Evolutionary conservation across 345 rosid species (phyloP), one percentile per base, ranked within the genome.

Genomic region (Euphorbia peplus): DNA sequence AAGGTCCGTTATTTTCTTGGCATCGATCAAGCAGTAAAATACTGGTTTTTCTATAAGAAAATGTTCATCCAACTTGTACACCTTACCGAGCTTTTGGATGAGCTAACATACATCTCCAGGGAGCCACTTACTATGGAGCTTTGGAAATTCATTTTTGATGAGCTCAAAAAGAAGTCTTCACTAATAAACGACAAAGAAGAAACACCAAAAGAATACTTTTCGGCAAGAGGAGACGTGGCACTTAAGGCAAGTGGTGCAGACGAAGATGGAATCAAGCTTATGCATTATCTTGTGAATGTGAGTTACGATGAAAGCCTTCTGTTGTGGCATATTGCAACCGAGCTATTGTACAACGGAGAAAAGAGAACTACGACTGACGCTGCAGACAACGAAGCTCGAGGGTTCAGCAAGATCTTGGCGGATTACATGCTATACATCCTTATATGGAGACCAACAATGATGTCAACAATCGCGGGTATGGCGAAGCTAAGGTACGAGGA

Each of bases 391-490:
- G 16, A 32, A 10, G 1, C 59, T 50, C 68, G 68, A 10, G 80
- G 73, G 67, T 72, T 25, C 51, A 80, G 89, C 67, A 86, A 86
- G 76, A 57, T 66, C 4, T 70, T 88, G 0, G 83, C 90, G 0
- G 90, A 88, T 76, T 88, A 86, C 82, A 84, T 86, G 87, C 15
- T 83, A 72, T 84, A 84, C 64, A 88, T 88, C 63, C 51, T 88
- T 19, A 69, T 77, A 1, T 64, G 79, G 78, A 84, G 84, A 75
- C 90, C 88, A 0, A 48, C 74, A 0, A 70, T 83, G 63, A 83
- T 83, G 86, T 71, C 86, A 19, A 75, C 87, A 9, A 86, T 77
- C 51, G 82, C 87, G 0, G 86, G 87, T 42, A 83, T 83, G 3
- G 82, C 75, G 6, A 81, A 86, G 64, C 77, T 83, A 69, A 80